phyloP scores from a whole-genome alignment of 176 grass and related monocot genomes.

The Dendrocalamus sinicus region DNA sequence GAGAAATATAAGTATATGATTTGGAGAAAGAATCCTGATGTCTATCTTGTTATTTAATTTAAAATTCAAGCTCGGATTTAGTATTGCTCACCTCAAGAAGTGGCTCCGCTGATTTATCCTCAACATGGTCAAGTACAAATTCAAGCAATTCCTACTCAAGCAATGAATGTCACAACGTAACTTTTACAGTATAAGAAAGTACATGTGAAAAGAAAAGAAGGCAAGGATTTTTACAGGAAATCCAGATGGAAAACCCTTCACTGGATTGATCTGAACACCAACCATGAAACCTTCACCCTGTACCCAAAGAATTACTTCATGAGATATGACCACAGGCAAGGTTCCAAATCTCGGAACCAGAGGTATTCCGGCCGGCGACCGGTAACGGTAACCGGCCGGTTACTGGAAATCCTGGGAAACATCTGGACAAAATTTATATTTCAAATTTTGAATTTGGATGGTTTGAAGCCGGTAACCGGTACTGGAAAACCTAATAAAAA shows the following conservation, averaged over 20 bases:
- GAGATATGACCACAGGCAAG: not conserved
- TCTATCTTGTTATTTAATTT: conserved; percentile 10
- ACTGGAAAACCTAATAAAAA: too few relatives aligned
- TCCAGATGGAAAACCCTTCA: conserved; percentile 91
- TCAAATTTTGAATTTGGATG: too few relatives aligned
- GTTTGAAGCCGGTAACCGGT: too few relatives aligned
- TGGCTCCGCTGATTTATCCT: conserved; percentile 78
- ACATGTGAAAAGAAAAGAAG: conserved; percentile 35
- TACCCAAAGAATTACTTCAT: conserved; percentile 13
- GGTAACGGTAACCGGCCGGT: too few relatives aligned
- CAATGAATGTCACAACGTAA: conserved; percentile 37
- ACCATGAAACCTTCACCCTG: conserved; percentile 99
- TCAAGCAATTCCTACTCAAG: conserved; percentile 71
- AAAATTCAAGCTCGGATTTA: not conserved
- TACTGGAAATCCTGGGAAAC: too few relatives aligned
- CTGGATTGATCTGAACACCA: conserved; percentile 91
- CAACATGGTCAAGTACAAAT: conserved; percentile 93
- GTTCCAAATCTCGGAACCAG: too few relatives aligned
- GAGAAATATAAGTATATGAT: conserved; percentile 12
- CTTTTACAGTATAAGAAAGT: conserved; percentile 29
- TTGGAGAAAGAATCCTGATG: conserved; percentile 3
- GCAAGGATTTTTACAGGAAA: conserved; percentile 77
- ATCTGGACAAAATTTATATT: too few relatives aligned
- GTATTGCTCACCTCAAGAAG: conserved; percentile 77
- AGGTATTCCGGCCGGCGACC: too few relatives aligned